Evolutionary conservation across 768 basidiomycete genomes (phyloP), one percentile per base, ranked within the genome.

Genomic region (Clathrus columnatus): DNA sequence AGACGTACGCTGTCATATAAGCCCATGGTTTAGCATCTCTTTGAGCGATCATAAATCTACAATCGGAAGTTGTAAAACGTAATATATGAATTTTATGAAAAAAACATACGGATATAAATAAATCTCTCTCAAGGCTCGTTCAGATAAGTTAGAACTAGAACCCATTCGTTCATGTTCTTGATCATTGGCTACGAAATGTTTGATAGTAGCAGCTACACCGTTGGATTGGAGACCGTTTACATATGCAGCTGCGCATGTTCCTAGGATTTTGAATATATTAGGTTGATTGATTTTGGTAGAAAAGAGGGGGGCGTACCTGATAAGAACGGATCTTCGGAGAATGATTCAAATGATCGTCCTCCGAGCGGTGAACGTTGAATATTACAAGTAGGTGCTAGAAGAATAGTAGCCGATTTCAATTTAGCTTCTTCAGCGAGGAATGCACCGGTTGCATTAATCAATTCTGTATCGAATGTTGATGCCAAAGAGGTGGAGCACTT

Each of bases 361-460:
- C 80, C 81, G 2, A 82, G 68, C 14, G 81, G 81, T 10, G 76
- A 76, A 32, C 90, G 79, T 67, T 90, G 89, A 49, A 88, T 89
- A 64, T 92, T 91, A 65, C 85, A 86, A 0, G 89, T 91, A 0
- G 89, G 90, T 0, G 83, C 90, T 17, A 91, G 77, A 27, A 89
- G 71, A 2, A 87, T 67, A 11, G 84, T 82, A 8, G 84, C 83
- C 1, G 83, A 77, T 45, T 80, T 75, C 48, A 85, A 72, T 68
- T 85, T 89, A 3, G 85, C 82, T 66, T 90, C 88, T 16, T 73
- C 67, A 1, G 86, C 87, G 18, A 90, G 75, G 17, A 90, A 72
- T 42, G 73, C 64, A 2, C 83, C 87, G 17, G 83, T 76, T 61
- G 78, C 68, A 54, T 82, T 70, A 23, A 91, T 74, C 45, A 89